A percentile compares a stretch with the other conserved stretches of the same genome.
These are phyloP conservation scores for Escallonia herrerae DNA, from an alignment of 129 eudicot species.

Conservation along the genomic window DNA sequence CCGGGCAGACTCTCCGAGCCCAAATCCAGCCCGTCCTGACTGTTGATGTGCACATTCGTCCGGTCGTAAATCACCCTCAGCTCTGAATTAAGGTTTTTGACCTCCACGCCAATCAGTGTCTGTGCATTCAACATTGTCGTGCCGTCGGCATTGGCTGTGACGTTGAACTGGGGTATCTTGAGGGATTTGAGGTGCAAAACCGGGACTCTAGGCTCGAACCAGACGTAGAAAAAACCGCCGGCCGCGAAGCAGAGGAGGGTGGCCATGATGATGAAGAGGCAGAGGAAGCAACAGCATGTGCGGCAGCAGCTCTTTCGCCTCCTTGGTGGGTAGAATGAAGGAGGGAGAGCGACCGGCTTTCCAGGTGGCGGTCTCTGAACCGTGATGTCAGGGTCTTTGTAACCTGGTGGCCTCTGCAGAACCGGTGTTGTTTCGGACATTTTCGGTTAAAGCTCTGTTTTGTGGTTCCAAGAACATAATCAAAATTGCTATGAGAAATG, in stretches of 20 bases:
- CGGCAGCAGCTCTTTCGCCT: constrained; percentile 16
- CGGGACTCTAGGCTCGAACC: constrained; percentile 24
- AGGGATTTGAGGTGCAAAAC: constrained; percentile 15
- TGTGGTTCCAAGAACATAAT: no score
- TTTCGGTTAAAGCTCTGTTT: background rate
- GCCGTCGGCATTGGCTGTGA: constrained; percentile 4
- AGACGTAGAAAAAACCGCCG: constrained; percentile 18
- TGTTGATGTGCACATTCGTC: background rate
- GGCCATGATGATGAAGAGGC: background rate
- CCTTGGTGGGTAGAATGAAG: constrained; percentile 14
- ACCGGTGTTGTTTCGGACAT: constrained; percentile 7
- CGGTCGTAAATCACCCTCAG: constrained; percentile 14
- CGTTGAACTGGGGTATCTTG: constrained; percentile 13
- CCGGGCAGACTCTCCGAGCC: constrained; percentile 17
- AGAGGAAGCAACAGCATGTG: constrained; percentile 16
- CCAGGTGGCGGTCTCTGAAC: background rate
- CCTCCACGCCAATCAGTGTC: constrained; percentile 9
- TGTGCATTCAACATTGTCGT: background rate
- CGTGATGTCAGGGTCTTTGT: constrained; percentile 4
- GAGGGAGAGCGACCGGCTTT: constrained; percentile 4
- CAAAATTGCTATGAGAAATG: no score
- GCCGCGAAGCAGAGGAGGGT: constrained; percentile 3
- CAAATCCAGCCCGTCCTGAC: background rate
- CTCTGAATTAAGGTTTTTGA: constrained; percentile 19
- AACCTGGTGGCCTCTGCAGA: constrained; percentile 30